Conservation (phyloP, 164 flowering plant genomes). For the Annona cherimola region DNA sequence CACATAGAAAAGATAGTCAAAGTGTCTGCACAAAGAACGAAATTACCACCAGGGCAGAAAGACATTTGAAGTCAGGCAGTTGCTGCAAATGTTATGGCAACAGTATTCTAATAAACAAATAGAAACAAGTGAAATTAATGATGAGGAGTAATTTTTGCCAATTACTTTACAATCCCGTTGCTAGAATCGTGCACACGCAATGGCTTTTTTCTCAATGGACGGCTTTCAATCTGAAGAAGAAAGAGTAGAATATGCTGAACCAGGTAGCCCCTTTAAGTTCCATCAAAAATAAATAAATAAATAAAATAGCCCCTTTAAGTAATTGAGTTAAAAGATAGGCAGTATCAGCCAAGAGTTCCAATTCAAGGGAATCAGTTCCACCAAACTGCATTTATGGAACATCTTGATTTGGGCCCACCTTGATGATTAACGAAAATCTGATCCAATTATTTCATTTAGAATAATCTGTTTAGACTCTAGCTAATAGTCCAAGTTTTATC, state of each 20-base stretch:
- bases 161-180: conserved; percentile 51
- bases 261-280: no score
- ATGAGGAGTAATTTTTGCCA: not conserved
- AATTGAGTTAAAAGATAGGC: no score
- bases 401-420: no score
- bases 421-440: no score
- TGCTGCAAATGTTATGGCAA: not conserved
- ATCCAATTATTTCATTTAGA: no score
- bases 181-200: conserved; percentile 37
- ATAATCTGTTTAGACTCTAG: no score
- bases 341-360: no score
- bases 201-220: conserved; percentile 64
- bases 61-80: not conserved
- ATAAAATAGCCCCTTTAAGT: no score
- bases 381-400: no score
- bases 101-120: not conserved
- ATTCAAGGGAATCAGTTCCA: no score
- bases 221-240: conserved; percentile 78
- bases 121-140: not conserved
- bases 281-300: no score
- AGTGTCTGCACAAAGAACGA: conserved; percentile 41
- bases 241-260: not conserved
- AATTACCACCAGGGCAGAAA: not conserved
- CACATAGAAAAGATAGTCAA: conserved; percentile 84
- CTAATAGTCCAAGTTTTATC: no score